A percentile compares a stretch with the other conserved stretches of the same genome.
Conservation (phyloP, 2,329 filamentous ascomycete species). For the Clonostachys sp. region DNA sequence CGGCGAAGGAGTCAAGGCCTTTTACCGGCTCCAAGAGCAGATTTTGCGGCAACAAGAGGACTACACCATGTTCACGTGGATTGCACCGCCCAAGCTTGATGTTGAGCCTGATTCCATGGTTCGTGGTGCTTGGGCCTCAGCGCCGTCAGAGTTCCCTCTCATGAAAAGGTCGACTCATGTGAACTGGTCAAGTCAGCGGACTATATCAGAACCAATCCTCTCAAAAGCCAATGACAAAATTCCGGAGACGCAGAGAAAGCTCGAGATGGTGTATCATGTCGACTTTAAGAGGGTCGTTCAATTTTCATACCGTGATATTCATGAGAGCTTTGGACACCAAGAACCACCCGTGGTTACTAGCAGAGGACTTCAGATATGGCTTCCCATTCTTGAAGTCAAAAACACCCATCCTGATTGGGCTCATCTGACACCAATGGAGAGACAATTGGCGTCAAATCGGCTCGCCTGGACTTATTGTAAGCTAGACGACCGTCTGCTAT, state of each 20-base stretch:
- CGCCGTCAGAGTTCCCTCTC: background rate
- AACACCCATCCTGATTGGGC: background rate
- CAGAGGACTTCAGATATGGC: background rate
- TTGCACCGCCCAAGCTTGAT: background rate
- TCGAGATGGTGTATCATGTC: too few species aligned
- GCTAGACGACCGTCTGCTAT: background rate
- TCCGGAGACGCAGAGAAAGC: too few species aligned
- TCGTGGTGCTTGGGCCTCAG: background rate
- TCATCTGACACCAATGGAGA: too few species aligned
- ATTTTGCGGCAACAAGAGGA: slow-evolving; percentile 12
- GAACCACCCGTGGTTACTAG: background rate
- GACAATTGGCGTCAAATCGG: background rate
- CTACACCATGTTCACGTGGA: slow-evolving; percentile 14
- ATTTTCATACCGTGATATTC: too few species aligned
- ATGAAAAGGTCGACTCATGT: background rate
- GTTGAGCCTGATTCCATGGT: background rate
- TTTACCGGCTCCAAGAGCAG: slow-evolving; percentile 14
- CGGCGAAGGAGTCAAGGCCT: slow-evolving; percentile 16
- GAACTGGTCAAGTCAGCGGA: background rate
- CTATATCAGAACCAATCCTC: background rate
- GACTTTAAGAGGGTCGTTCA: too few species aligned
- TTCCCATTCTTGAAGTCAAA: background rate
- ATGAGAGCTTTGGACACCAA: background rate
- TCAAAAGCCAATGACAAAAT: background rate
- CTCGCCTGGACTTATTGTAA: background rate